A percentile compares a stretch with the other conserved stretches of the same genome.
Evolutionary conservation across 2,329 filamentous ascomycete species (phyloP).

Genomic region (Cytospora piceae): DNA sequence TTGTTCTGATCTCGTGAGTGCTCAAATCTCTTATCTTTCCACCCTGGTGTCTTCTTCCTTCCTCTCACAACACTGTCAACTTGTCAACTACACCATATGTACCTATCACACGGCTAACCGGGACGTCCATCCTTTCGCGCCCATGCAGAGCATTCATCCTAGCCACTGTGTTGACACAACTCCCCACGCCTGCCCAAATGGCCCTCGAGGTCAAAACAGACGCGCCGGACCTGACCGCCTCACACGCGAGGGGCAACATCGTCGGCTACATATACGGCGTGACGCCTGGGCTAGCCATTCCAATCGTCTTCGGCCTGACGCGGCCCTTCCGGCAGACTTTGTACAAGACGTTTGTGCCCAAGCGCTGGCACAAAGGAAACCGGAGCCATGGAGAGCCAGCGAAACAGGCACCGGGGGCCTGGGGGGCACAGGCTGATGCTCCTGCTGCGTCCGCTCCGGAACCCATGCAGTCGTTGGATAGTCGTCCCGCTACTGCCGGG

Average conservation of each 20-base stretch:
- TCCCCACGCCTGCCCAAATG: conserved; percentile 33
- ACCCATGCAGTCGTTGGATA: background rate
- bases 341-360: conserved; percentile 33
- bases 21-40: background rate
- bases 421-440: background rate
- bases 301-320: conserved; percentile 35
- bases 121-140: background rate
- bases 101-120: background rate
- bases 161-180: conserved; percentile 33
- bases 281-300: conserved; percentile 35
- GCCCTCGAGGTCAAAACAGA: conserved; percentile 32
- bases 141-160: conserved; percentile 12
- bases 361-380: background rate
- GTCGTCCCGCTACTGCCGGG: background rate
- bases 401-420: background rate
- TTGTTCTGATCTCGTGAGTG: background rate
- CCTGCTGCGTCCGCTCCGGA: background rate
- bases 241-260: conserved; percentile 34
- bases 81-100: background rate
- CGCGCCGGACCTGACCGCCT: conserved; percentile 32
- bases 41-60: background rate
- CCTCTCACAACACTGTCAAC: background rate
- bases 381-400: background rate
- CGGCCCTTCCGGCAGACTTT: conserved; percentile 33
- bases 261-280: conserved; percentile 36